Percentiles rank a stretch among this genome's conserved stretches.
Conservation (phyloP, 2,329 filamentous ascomycete genomes). For the Trichoderma citrinoviride region DNA sequence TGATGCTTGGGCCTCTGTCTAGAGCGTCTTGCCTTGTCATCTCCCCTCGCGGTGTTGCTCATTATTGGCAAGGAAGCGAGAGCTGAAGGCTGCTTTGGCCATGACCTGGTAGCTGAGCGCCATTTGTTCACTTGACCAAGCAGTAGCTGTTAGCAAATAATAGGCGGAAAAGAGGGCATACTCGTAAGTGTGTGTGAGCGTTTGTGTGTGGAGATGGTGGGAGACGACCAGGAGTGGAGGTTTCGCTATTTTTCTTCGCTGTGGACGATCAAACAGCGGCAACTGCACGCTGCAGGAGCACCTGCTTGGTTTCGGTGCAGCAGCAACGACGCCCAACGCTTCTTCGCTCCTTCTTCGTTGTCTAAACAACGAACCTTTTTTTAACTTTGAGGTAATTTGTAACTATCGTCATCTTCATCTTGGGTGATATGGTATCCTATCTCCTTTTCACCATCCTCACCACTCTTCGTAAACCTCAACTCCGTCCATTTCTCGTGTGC, state of each 20-base stretch:
- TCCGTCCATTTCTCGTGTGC: neutral
- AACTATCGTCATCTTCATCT: no score
- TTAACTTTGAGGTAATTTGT: no score
- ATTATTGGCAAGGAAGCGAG: neutral
- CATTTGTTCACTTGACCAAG: neutral
- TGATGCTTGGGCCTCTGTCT: neutral
- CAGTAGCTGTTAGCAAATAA: neutral
- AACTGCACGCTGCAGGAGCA: neutral
- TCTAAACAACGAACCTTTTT: no score
- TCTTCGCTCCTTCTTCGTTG: no score
- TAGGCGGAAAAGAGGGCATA: no score
- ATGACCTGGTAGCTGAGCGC: neutral
- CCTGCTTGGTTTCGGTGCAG: neutral
- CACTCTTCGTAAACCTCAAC: neutral
- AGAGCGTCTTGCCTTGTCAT: neutral
- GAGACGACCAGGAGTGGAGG: neutral
- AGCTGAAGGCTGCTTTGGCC: constrained; percentile 5
- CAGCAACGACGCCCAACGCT: neutral
- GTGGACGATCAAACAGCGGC: constrained; percentile 16
- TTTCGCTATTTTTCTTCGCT: neutral
- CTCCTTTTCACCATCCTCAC: neutral
- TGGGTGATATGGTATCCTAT: neutral
- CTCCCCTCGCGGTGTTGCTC: neutral
- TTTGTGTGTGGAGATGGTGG: neutral
- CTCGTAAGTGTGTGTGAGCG: neutral